phyloP scores from a whole-genome alignment of 352 stramenopile species.

The Globisporangium barbulae region DNA sequence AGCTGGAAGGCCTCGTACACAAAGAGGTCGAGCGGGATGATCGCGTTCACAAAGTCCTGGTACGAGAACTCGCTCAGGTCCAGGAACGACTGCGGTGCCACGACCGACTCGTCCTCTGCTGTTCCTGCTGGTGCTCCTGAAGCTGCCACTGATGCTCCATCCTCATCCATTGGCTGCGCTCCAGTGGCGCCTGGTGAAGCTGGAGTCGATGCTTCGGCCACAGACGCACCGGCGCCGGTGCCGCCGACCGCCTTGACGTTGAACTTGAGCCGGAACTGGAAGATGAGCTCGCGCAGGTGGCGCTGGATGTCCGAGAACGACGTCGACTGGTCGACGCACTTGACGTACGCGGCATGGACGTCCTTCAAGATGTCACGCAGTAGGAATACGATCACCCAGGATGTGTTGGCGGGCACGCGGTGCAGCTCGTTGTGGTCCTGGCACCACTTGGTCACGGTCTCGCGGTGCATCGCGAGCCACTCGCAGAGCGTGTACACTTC shows the following conservation, averaged over 20 bases:
- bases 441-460: conserved; percentile 39
- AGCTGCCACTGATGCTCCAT: not conserved
- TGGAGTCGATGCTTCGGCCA: not conserved
- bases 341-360: conserved; percentile 27
- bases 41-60: conserved; percentile 47
- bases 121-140: not conserved
- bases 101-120: conserved; percentile 1
- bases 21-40: conserved; percentile 46
- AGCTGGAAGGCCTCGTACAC: conserved; percentile 61
- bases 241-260: conserved; percentile 33
- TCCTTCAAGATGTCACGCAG: conserved; percentile 51
- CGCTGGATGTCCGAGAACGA: conserved; percentile 42
- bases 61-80: conserved; percentile 45
- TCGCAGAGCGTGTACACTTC: conserved; percentile 36
- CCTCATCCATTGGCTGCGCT: not conserved
- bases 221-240: not conserved
- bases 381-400: conserved; percentile 46
- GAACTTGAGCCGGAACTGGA: conserved; percentile 50
- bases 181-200: not conserved
- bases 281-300: conserved; percentile 40
- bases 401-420: conserved; percentile 23
- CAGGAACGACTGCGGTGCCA: conserved; percentile 14
- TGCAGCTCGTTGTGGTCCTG: conserved; percentile 24
- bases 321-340: conserved; percentile 24
- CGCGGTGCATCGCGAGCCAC: conserved; percentile 42